These are phyloP conservation scores for Gossypium australe DNA, from an alignment of 345 rosid genomes.

Conservation along the genomic window DNA sequence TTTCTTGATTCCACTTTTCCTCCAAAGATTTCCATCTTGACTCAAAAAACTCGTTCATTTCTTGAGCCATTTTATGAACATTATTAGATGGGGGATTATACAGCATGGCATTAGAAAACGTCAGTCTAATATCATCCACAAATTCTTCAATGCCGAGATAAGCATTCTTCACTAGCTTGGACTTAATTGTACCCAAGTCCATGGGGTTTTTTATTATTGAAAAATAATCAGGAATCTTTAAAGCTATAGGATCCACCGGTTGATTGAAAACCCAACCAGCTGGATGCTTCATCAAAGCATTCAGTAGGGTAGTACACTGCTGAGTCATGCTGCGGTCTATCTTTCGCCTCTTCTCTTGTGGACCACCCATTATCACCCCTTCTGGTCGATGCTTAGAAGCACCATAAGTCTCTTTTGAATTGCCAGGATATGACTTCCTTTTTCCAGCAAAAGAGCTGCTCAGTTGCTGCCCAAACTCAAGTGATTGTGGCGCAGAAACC, in stretches of 20 bases:
- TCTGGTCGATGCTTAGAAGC: conserved; percentile 39
- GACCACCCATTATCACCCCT: conserved; percentile 24
- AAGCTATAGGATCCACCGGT: conserved; percentile 71
- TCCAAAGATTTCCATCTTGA: conserved; percentile 53
- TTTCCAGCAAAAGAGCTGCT: conserved; percentile 14
- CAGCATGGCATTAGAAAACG: conserved; percentile 70
- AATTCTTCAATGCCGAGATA: conserved; percentile 54
- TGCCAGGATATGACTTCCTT: conserved; percentile 11
- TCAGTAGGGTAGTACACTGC: conserved; percentile 51
- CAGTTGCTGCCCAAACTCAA: conserved; percentile 19
- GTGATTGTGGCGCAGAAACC: conserved; percentile 17
- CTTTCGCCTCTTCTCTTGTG: conserved; percentile 45
- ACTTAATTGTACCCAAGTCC: conserved; percentile 82
- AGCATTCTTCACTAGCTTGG: conserved; percentile 27
- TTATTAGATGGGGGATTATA: conserved; percentile 65
- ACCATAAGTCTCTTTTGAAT: conserved; percentile 16
- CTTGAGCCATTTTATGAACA: conserved; percentile 51
- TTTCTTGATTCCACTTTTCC: conserved; percentile 37
- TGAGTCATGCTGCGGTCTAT: conserved; percentile 42
- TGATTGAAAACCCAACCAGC: conserved; percentile 51
- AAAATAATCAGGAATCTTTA: conserved; percentile 82
- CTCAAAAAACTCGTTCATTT: conserved; percentile 46
- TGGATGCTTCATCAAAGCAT: conserved; percentile 32
- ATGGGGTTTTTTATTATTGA: conserved; percentile 59
- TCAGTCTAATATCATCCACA: conserved; percentile 73